Conservation (phyloP, 768 basidiomycete genomes). For the Termitomyces sp. region DNA sequence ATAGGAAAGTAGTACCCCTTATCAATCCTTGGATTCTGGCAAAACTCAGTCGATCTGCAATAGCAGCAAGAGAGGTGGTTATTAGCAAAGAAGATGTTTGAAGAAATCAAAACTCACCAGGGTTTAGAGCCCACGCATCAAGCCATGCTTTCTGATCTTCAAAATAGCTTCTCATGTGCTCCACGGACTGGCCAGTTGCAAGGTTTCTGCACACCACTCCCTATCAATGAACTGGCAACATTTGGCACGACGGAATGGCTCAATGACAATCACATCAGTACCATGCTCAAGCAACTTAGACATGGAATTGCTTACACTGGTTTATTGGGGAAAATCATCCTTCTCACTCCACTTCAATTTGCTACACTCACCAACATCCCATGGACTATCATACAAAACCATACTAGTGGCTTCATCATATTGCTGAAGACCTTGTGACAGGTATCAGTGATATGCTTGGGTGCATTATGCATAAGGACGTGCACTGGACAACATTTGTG, state of each 20-base stretch:
- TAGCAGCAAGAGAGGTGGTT: neutral
- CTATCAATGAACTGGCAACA: too few relatives aligned
- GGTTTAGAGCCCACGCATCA: neutral
- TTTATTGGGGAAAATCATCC: too few relatives aligned
- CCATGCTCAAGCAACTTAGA: neutral
- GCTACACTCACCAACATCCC: neutral
- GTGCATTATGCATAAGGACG: too few relatives aligned
- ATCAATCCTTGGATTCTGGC: neutral
- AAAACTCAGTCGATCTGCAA: neutral
- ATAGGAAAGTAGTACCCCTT: neutral
- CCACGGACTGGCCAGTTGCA: neutral
- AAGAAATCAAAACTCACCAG: neutral
- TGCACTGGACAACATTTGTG: neutral
- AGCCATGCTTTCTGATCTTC: neutral
- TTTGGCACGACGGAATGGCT: neutral
- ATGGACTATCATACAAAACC: too few relatives aligned
- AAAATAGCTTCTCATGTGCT: neutral
- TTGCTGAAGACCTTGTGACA: neutral
- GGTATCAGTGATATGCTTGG: neutral
- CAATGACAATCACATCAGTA: neutral
- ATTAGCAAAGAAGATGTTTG: neutral
- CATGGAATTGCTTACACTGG: too few relatives aligned
- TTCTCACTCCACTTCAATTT: neutral
- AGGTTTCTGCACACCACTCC: too few relatives aligned
- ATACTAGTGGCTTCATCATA: neutral